Conservation (phyloP, 805 yeast genomes). For the Candida odintsovae region DNA sequence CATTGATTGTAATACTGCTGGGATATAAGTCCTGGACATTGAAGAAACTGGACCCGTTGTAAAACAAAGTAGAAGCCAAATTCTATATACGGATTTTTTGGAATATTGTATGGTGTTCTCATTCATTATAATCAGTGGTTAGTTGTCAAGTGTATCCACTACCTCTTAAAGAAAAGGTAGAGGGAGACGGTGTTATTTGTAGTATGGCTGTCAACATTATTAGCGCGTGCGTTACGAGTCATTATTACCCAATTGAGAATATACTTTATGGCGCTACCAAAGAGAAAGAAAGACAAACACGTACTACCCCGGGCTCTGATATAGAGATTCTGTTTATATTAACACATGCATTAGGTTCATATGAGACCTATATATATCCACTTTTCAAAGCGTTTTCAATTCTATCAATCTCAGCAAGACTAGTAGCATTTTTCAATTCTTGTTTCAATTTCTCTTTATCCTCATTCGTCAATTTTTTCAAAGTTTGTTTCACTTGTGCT, state of each 20-base stretch:
- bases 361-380: constrained; percentile 22
- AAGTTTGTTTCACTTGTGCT: constrained; percentile 30
- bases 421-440: constrained; percentile 56
- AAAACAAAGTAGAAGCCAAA: constrained; percentile 35
- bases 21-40: constrained; percentile 35
- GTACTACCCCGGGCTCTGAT: no score
- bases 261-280: no score
- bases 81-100: constrained; percentile 19
- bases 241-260: background rate
- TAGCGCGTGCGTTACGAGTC: background rate
- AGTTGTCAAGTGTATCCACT: no score
- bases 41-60: constrained; percentile 38
- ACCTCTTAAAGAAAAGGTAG: no score
- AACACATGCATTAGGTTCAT: no score
- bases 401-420: constrained; percentile 67
- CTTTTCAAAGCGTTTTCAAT: constrained; percentile 51
- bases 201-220: no score
- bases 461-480: constrained; percentile 44
- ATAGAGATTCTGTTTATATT: no score
- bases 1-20: constrained; percentile 34
- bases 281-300: no score
- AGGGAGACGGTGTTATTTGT: no score
- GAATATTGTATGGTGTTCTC: background rate
- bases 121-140: no score
- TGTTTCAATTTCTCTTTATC: constrained; percentile 47